A percentile compares a stretch with the other conserved stretches of the same genome.
Evolutionary conservation across 129 eudicot genomes (phyloP).

Genomic region (Artemisia annua): DNA sequence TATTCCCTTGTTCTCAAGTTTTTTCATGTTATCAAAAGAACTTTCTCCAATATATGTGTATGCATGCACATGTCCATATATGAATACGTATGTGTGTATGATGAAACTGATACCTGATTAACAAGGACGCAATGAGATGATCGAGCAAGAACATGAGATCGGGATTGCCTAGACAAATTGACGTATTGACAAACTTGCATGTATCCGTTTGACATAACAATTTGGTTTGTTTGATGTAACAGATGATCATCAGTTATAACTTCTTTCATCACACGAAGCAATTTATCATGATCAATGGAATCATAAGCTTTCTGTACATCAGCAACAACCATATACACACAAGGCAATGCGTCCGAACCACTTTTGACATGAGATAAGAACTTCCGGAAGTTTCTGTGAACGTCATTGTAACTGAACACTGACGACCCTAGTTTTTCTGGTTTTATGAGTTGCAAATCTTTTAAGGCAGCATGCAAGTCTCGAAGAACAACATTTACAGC

Average conservation of each 20-base stretch:
- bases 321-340: slow-evolving; percentile 67
- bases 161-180: slow-evolving; percentile 24
- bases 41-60: neutral
- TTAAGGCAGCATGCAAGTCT: slow-evolving; percentile 64
- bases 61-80: neutral
- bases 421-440: slow-evolving; percentile 84
- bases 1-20: no score
- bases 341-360: slow-evolving; percentile 37
- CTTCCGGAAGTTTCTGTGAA: slow-evolving; percentile 59
- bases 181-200: slow-evolving; percentile 41
- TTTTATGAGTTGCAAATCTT: slow-evolving; percentile 40
- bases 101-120: slow-evolving; percentile 51
- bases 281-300: slow-evolving; percentile 75
- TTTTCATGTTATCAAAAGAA: no score
- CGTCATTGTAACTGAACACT: slow-evolving; percentile 80
- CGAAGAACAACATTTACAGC: slow-evolving; percentile 75
- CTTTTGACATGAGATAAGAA: slow-evolving; percentile 56
- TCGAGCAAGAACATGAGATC: slow-evolving; percentile 33
- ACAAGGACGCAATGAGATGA: slow-evolving; percentile 50
- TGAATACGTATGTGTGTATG: neutral
- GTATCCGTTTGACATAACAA: slow-evolving; percentile 43
- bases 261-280: slow-evolving; percentile 69
- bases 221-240: slow-evolving; percentile 42
- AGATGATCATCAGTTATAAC: slow-evolving; percentile 47
- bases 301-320: slow-evolving; percentile 92